Evolutionary conservation across 371 early-diverging fungal species (phyloP).

Genomic region (Syncephalis fuscata): DNA sequence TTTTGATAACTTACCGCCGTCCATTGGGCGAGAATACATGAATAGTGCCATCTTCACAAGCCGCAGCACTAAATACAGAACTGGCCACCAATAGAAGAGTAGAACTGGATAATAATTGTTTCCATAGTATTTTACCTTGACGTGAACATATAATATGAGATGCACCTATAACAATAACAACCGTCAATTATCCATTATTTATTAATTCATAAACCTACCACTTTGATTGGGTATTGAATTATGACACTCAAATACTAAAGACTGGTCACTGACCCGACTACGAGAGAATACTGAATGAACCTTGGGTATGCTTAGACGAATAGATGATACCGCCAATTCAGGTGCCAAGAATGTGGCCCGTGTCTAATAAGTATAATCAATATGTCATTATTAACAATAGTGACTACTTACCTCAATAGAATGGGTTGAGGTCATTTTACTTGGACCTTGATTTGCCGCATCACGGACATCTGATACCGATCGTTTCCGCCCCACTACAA

Average conservation of each 20-base stretch:
- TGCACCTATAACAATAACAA: constrained; percentile 9
- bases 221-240: constrained; percentile 11
- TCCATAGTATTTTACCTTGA: constrained; percentile 31
- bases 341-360: neutral
- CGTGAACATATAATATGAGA: constrained; percentile 24
- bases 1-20: constrained; percentile 24
- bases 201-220: neutral
- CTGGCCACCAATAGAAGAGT: constrained; percentile 44
- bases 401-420: too few species aligned
- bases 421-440: too few species aligned
- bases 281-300: constrained; percentile 23
- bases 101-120: constrained; percentile 33
- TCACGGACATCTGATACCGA: too few species aligned
- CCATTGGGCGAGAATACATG: constrained; percentile 50
- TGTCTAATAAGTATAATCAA: too few species aligned
- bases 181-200: neutral
- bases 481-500: too few species aligned
- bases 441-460: too few species aligned
- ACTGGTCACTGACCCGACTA: constrained; percentile 11
- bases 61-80: constrained; percentile 28
- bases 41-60: constrained; percentile 50
- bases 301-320: constrained; percentile 30
- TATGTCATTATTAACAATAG: too few species aligned
- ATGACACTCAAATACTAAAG: constrained; percentile 29
- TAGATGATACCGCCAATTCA: neutral